Evolutionary conservation across 192 early-diverging fungal species (phyloP).

Genomic region (Umbelopsis sp.): DNA sequence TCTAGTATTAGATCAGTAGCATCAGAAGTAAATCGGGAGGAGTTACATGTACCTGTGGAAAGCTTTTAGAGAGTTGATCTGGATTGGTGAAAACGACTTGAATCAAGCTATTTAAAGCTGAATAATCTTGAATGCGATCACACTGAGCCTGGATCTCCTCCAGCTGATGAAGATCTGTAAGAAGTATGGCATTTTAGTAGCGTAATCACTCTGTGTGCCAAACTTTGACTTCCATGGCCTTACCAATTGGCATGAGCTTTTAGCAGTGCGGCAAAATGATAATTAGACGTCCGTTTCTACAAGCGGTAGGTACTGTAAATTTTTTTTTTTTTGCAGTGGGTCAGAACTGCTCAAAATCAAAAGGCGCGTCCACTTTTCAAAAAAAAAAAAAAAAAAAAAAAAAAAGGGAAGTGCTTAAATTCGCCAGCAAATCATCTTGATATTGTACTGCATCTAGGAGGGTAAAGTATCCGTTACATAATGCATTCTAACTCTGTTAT

Average conservation of each 20-base stretch:
- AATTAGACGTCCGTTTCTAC: neutral
- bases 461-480: neutral
- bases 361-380: conserved; percentile 8
- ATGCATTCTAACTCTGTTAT: neutral
- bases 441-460: conserved; percentile 10
- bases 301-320: neutral
- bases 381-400: conserved; percentile 10
- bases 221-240: neutral
- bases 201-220: neutral
- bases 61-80: conserved; percentile 12
- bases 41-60: neutral
- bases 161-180: conserved; percentile 4
- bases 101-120: conserved; percentile 8
- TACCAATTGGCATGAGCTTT: conserved; percentile 7
- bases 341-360: neutral
- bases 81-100: conserved; percentile 12
- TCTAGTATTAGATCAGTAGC: neutral
- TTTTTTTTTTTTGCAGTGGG: conserved; percentile 1
- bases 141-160: conserved; percentile 19
- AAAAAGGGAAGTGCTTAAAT: neutral
- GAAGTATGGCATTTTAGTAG: neutral
- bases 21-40: neutral
- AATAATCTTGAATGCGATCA: neutral
- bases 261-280: neutral
- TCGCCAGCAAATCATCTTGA: neutral